phyloP scores from a whole-genome alignment of 805 yeast genomes.

The Barnettozyma siamensis region DNA sequence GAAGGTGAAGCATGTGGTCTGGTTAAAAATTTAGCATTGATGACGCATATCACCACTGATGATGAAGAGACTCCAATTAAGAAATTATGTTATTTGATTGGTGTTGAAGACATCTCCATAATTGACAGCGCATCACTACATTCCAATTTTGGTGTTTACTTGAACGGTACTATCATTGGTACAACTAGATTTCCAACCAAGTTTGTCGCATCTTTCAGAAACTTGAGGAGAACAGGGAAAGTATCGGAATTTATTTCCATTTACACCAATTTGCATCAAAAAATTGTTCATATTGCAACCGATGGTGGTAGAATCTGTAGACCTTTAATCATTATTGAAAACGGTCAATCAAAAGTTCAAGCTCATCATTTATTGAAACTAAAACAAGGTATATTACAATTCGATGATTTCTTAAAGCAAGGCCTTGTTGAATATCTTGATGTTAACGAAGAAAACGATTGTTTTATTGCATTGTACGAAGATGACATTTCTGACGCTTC shows the following conservation, averaged over 20 bases:
- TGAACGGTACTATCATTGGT: conserved; percentile 94
- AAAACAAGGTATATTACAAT: conserved; percentile 66
- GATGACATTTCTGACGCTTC: conserved; percentile 47
- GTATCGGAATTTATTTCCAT: conserved; percentile 89
- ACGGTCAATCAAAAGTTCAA: conserved; percentile 63
- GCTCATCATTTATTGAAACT: conserved; percentile 63
- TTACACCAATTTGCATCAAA: conserved; percentile 82
- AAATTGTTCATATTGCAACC: conserved; percentile 94
- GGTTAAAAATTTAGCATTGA: conserved; percentile 91
- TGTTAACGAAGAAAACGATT: conserved; percentile 95
- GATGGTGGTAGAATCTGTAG: conserved; percentile 99
- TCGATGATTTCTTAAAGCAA: conserved; percentile 79
- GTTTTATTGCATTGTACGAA: conserved; percentile 87
- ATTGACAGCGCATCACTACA: conserved; percentile 83
- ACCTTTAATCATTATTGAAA: conserved; percentile 83
- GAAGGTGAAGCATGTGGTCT: conserved; percentile 99
- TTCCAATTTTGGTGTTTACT: conserved; percentile 73
- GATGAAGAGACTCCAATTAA: conserved; percentile 90
- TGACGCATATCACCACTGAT: conserved; percentile 98
- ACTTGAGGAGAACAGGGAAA: conserved; percentile 75
- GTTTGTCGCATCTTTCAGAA: conserved; percentile 75
- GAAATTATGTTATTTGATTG: conserved; percentile 70
- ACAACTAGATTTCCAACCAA: conserved; percentile 80
- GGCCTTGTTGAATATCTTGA: conserved; percentile 95
- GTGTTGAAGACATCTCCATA: conserved; percentile 80